Conservation (phyloP, 2,329 filamentous ascomycete genomes). For the Didymella glomerata region DNA sequence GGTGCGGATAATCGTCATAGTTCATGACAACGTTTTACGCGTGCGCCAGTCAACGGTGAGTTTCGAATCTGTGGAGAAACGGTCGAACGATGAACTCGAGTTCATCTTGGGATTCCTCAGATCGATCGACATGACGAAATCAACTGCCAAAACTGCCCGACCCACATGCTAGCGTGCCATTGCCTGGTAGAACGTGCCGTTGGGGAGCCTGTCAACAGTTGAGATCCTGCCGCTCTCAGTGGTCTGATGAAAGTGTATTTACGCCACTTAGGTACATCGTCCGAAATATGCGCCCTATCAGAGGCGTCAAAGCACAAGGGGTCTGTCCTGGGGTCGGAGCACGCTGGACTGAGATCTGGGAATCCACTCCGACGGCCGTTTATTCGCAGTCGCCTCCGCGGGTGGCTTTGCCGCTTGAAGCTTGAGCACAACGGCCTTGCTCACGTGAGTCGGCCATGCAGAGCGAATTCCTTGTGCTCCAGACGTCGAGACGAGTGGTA, state of each 20-base stretch:
- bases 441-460: constrained; percentile 7
- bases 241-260: constrained; percentile 6
- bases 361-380: constrained; percentile 12
- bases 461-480: too few species aligned
- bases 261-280: not conserved
- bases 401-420: constrained; percentile 7
- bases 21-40: constrained; percentile 27
- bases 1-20: constrained; percentile 26
- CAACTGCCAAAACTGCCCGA: constrained; percentile 21
- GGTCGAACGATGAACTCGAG: constrained; percentile 8
- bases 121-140: constrained; percentile 27
- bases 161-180: constrained; percentile 21
- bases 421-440: constrained; percentile 8
- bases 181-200: constrained; percentile 14
- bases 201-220: constrained; percentile 7
- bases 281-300: constrained; percentile 5
- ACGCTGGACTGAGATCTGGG: constrained; percentile 5
- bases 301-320: not conserved
- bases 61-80: constrained; percentile 14
- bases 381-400: constrained; percentile 13
- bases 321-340: not conserved
- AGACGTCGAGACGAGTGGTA: too few species aligned
- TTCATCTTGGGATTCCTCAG: constrained; percentile 1
- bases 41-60: constrained; percentile 4
- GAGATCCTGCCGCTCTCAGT: constrained; percentile 3